phyloP scores from a whole-genome alignment of 345 rosid genomes.

The Turritis glabra region DNA sequence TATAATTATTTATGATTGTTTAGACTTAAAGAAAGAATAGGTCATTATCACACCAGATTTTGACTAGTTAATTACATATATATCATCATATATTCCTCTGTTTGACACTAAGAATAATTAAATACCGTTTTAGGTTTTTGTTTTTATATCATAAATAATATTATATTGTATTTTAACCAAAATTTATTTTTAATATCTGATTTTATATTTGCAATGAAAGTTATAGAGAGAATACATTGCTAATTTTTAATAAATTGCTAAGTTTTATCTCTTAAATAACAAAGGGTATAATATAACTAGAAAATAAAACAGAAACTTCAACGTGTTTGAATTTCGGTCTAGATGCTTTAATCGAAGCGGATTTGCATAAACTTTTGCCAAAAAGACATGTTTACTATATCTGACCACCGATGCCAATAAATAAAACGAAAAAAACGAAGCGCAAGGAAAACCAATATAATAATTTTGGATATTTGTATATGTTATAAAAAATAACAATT shows the following conservation, averaged over 20 bases:
- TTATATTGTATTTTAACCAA: neutral
- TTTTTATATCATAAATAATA: neutral
- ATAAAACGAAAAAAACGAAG: no score
- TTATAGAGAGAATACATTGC: no score
- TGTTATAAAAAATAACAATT: no score
- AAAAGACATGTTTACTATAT: no score
- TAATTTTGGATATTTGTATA: neutral
- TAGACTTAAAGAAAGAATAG: neutral
- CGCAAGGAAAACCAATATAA: no score
- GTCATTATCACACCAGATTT: neutral
- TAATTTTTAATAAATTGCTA: neutral
- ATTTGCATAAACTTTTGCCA: neutral
- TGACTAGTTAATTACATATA: neutral
- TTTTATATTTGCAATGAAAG: no score
- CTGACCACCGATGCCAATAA: neutral
- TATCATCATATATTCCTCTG: neutral
- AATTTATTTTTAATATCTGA: neutral
- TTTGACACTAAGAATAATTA: neutral
- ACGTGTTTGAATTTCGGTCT: neutral
- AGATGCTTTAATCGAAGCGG: neutral
- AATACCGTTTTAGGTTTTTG: neutral
- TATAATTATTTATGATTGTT: neutral
- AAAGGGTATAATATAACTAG: neutral
- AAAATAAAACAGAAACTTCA: neutral
- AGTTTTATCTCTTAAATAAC: neutral